A percentile compares a stretch with the other conserved stretches of the same genome.
These are phyloP conservation scores for Leptographium galeiforme DNA, from an alignment of 2,329 filamentous ascomycete species.

Conservation along the genomic window DNA sequence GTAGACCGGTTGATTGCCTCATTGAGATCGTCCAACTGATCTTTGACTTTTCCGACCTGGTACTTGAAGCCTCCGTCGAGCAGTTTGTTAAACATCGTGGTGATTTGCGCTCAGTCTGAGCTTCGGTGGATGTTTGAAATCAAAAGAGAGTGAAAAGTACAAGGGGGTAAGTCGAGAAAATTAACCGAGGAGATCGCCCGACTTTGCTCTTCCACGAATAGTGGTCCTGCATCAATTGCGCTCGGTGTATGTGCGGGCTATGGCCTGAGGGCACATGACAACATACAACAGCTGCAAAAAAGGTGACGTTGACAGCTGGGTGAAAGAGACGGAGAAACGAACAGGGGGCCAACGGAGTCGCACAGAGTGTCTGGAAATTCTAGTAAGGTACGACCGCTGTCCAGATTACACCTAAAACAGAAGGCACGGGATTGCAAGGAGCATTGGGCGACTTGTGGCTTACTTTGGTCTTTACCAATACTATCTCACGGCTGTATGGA, in stretches of 20 bases:
- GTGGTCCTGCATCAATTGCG: too few relatives aligned
- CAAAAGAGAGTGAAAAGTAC: neutral
- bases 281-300: too few relatives aligned
- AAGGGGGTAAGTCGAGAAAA: neutral
- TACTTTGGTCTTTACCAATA: too few relatives aligned
- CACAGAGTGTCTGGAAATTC: neutral
- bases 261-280: too few relatives aligned
- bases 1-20: conserved; percentile 25
- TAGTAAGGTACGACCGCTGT: neutral
- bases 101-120: neutral
- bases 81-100: neutral
- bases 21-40: conserved; percentile 34
- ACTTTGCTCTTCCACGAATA: too few relatives aligned
- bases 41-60: conserved; percentile 39
- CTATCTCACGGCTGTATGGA: too few relatives aligned
- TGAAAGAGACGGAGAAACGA: neutral
- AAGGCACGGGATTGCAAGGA: too few relatives aligned
- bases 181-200: too few relatives aligned
- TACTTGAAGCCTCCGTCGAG: conserved; percentile 22
- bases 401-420: too few relatives aligned
- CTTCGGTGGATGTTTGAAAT: neutral
- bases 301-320: too few relatives aligned
- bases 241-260: too few relatives aligned
- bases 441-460: too few relatives aligned
- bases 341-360: neutral